A percentile compares a stretch with the other conserved stretches of the same genome.
Evolutionary conservation across 495 filamentous ascomycete genomes (phyloP).

Genomic region (Penicillium daleae): DNA sequence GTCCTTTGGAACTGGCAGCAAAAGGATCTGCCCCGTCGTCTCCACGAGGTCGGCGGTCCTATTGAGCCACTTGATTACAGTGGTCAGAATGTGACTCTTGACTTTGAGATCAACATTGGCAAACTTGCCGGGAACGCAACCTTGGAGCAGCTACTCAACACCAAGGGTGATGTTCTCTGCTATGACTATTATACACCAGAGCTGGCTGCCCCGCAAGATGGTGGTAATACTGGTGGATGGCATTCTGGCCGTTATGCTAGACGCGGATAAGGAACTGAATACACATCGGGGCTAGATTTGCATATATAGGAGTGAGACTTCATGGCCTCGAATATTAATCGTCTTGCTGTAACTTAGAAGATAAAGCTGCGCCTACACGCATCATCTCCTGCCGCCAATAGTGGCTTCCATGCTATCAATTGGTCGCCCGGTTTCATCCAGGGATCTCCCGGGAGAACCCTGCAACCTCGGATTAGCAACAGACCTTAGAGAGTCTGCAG

Average conservation of each 20-base stretch:
- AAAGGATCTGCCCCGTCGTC: slow-evolving; percentile 31
- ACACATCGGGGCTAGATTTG: not conserved
- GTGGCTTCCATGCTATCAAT: too few species aligned
- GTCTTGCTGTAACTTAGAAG: not conserved
- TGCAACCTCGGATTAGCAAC: too few species aligned
- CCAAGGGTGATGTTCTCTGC: not conserved
- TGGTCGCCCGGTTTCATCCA: too few species aligned
- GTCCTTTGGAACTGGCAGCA: slow-evolving; percentile 62
- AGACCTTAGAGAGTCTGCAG: not conserved
- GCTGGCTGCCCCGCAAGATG: not conserved
- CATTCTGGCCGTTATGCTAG: not conserved
- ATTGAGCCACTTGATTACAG: slow-evolving; percentile 24
- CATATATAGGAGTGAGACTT: not conserved
- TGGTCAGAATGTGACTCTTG: slow-evolving; percentile 25
- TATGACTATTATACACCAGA: not conserved
- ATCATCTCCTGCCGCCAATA: too few species aligned
- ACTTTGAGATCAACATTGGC: slow-evolving; percentile 14
- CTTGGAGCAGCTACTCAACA: not conserved
- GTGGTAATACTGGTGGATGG: not conserved
- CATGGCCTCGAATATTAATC: not conserved
- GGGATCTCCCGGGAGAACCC: too few species aligned
- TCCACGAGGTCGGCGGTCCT: slow-evolving; percentile 28
- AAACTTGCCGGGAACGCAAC: not conserved
- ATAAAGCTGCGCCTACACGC: not conserved
- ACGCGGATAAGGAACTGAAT: not conserved